Base-by-base conservation (phyloP, 164 flowering plant species). In the Aristolochia contorta region DNA sequence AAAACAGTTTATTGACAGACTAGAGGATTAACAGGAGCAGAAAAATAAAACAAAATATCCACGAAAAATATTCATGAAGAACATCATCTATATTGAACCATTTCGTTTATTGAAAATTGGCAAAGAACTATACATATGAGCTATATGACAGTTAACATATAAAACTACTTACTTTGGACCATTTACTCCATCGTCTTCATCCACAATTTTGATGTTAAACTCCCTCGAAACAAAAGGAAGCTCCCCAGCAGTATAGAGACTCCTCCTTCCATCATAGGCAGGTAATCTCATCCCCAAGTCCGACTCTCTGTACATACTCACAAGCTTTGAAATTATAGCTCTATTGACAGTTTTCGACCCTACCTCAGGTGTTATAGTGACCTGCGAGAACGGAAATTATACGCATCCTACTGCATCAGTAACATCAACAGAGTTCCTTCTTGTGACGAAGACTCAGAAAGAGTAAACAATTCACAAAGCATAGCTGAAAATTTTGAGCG, bases 261-360 rank as follows among this genome's bases (percentile, higher is more conserved):
- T 81, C 76, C 82, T 91, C 65, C 94, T 79, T 24, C 98, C 98
- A 80, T 91, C 98, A 74, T 86, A 91, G 54, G 94, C 98, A 62
- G 96, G 98, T 49, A 91, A 69, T 70, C 92, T 81, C 85, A 62
- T 85, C 61, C 94, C 98, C 65, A 91, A 66, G 64, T 89, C 92
- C 60, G 98, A 89, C 56, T 79, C 85, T 71, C 65, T 81, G 68
- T 89, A 80, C 67, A 78, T 55, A 64, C 77, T 87, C 64, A 91
- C 87, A 47, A 91, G 84, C 64, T 89, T 89, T 25, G 87, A 84
- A 65, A 91, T 85, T 10, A 91, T 84, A 47, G 82, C 79, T 73
- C 94, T 81, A 71, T 86, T 91, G 62, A 84, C 63, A 50, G 73
- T 70, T 65, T 74, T 85, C 63, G 96, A 91, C 37, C 76, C 57